Conservation (phyloP, 306 rosid genomes). For the Quillaja saponaria region DNA sequence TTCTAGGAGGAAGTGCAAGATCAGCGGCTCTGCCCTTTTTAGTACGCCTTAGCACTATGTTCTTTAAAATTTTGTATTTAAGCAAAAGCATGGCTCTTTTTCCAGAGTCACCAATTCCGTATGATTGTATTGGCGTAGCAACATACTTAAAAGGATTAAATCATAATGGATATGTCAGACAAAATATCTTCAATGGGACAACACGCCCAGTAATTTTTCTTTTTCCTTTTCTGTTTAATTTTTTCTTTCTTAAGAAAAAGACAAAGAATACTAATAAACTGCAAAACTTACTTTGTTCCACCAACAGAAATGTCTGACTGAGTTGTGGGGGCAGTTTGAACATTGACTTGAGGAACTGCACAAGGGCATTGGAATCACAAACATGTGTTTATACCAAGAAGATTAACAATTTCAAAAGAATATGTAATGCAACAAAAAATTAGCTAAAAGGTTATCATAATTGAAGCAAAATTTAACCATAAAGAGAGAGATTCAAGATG, state of each 20-base stretch:
- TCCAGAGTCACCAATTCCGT: conserved; percentile 32
- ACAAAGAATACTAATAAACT: conserved; percentile 20
- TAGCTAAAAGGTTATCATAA: too few species aligned
- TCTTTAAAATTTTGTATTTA: conserved; percentile 69
- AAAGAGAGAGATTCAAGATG: background rate
- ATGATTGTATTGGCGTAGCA: conserved; percentile 61
- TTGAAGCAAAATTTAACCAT: conserved; percentile 4
- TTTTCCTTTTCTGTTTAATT: conserved; percentile 13
- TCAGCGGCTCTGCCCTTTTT: conserved; percentile 90
- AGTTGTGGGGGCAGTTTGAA: conserved; percentile 64
- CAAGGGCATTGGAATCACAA: conserved; percentile 25
- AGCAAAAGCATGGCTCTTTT: conserved; percentile 81
- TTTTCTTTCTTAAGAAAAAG: conserved; percentile 12
- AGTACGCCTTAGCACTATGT: conserved; percentile 76
- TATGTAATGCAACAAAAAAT: too few species aligned
- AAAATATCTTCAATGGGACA: conserved; percentile 2
- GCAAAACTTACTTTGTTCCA: conserved; percentile 83
- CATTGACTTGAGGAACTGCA: conserved; percentile 63
- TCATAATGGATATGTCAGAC: conserved; percentile 25
- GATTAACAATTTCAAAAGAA: conserved; percentile 17
- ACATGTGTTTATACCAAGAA: background rate
- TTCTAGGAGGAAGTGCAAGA: conserved; percentile 94
- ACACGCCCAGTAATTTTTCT: background rate
- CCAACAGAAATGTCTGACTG: conserved; percentile 93
- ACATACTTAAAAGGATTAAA: conserved; percentile 52